A percentile compares a stretch with the other conserved stretches of the same genome.
Evolutionary conservation across 805 yeast species (phyloP).

Genomic region (Starmerella potacharoeniae): DNA sequence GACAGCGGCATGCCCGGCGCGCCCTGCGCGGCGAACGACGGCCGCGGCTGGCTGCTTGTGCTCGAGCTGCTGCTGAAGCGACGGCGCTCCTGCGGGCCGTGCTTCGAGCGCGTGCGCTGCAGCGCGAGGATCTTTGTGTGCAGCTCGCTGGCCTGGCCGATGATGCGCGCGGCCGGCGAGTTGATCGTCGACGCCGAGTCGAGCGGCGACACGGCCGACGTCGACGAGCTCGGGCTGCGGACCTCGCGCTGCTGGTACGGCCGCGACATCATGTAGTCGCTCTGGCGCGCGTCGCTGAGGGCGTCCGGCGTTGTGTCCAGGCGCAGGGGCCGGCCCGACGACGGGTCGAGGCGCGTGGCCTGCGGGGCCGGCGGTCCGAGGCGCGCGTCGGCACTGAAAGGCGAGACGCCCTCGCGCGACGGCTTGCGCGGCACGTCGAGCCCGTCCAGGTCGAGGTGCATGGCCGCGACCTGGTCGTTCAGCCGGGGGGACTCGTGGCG

Average conservation of each 20-base stretch:
- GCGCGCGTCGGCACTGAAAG: constrained; percentile 1
- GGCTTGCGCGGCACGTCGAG: constrained; percentile 4
- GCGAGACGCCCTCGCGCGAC: background rate
- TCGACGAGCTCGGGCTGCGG: constrained; percentile 1
- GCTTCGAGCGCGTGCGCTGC: constrained; percentile 62
- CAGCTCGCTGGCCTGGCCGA: constrained; percentile 44
- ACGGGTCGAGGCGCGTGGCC: background rate
- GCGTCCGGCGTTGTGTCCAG: constrained; percentile 19
- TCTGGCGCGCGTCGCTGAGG: constrained; percentile 4
- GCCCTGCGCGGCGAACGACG: constrained; percentile 9
- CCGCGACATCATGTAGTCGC: background rate
- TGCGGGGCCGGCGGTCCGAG: background rate
- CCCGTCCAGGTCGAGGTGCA: background rate
- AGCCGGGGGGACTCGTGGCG: background rate
- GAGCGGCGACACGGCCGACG: constrained; percentile 1
- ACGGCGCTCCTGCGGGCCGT: constrained; percentile 17
- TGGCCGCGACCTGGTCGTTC: background rate
- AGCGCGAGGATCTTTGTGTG: constrained; percentile 83
- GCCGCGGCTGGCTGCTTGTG: constrained; percentile 1
- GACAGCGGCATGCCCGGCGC: background rate
- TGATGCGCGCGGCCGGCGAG: constrained; percentile 4
- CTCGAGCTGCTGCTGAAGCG: constrained; percentile 21
- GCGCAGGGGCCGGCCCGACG: constrained; percentile 3
- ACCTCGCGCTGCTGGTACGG: constrained; percentile 1
- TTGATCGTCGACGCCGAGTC: background rate